These are phyloP conservation scores for Emericellopsis terricola DNA, from an alignment of 495 filamentous ascomycete genomes.

Conservation along the genomic window DNA sequence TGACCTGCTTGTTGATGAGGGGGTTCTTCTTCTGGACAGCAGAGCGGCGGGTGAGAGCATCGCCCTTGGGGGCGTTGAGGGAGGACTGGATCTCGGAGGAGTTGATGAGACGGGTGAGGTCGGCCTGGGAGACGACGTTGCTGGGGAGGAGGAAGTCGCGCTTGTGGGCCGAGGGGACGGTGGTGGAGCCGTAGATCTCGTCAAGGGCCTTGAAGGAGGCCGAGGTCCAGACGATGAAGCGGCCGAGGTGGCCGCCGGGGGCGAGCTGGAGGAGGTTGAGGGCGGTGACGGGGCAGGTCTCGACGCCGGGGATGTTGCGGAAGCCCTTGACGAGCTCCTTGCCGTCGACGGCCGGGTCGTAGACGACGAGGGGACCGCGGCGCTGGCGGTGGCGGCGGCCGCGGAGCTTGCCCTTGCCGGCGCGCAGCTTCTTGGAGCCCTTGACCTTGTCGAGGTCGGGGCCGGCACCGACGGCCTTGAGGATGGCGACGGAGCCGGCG, in stretches of 20 bases:
- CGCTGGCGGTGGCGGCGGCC: conserved; percentile 91
- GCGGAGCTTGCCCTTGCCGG: conserved; percentile 95
- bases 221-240: conserved; percentile 98
- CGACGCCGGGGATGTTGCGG: conserved; percentile 96
- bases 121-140: conserved; percentile 74
- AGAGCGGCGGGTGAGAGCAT: conserved; percentile 74
- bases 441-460: conserved; percentile 86
- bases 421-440: conserved; percentile 81
- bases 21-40: conserved; percentile 99
- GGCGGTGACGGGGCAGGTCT: conserved; percentile 85
- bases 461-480: conserved; percentile 78
- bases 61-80: conserved; percentile 73
- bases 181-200: conserved; percentile 85
- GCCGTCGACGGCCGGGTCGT: conserved; percentile 83
- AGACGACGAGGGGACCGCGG: conserved; percentile 90
- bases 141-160: conserved; percentile 94
- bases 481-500: conserved; percentile 64
- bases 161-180: conserved; percentile 71
- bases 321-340: conserved; percentile 81
- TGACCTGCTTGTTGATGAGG: conserved; percentile 90
- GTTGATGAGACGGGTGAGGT: conserved; percentile 95
- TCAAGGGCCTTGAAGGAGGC: conserved; percentile 91
- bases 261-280: conserved; percentile 98
- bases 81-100: conserved; percentile 94
- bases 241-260: conserved; percentile 94